A percentile compares a stretch with the other conserved stretches of the same genome.
These are phyloP conservation scores for Nicotiana benthamiana DNA, from an alignment of 257 asterid genomes.

Conservation along the genomic window DNA sequence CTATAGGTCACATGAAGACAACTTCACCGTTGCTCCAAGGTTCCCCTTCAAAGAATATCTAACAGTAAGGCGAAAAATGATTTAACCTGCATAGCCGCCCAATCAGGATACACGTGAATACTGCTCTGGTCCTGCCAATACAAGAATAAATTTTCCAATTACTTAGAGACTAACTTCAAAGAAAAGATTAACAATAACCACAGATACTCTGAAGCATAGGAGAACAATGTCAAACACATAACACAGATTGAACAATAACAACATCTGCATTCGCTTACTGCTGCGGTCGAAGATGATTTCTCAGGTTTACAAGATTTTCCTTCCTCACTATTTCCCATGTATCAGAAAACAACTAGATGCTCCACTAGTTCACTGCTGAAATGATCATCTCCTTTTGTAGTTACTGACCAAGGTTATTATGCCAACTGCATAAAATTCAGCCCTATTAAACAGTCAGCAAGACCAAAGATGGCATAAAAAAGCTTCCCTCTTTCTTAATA, in stretches of 20 bases:
- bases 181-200: background rate
- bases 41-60: background rate
- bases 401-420: background rate
- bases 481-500: background rate
- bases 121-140: conserved; percentile 71
- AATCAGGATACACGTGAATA: conserved; percentile 70
- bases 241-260: background rate
- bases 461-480: background rate
- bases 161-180: conserved; percentile 7
- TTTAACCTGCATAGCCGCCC: conserved; percentile 92
- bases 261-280: conserved; percentile 30
- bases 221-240: background rate
- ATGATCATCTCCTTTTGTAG: background rate
- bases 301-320: conserved; percentile 49
- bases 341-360: background rate
- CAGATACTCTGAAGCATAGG: background rate
- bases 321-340: conserved; percentile 77
- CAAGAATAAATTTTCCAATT: background rate
- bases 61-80: background rate
- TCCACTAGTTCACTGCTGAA: background rate
- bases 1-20: no score
- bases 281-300: conserved; percentile 43
- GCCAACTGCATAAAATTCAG: background rate
- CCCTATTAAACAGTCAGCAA: background rate
- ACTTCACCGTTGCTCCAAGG: no score